Conservation (phyloP, 495 filamentous ascomycete genomes). For the Terfezia claveryi region DNA sequence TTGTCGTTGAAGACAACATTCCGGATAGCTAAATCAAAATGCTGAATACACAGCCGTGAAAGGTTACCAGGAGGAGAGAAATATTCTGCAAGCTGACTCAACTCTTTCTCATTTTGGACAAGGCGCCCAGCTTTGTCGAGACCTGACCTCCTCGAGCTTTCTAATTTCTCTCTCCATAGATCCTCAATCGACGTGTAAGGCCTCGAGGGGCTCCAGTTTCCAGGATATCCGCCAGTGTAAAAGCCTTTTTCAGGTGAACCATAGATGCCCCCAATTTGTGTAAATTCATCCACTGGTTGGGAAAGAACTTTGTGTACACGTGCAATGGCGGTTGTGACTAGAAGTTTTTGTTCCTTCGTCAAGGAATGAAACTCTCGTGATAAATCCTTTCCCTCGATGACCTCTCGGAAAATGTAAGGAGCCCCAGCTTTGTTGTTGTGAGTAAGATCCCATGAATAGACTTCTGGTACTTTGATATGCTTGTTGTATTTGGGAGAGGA, state of each 20-base stretch:
- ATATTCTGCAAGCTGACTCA: conserved; percentile 11
- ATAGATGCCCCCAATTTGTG: conserved; percentile 17
- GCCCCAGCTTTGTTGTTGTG: conserved; percentile 18
- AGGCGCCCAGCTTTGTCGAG: conserved; percentile 4
- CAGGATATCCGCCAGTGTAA: not conserved
- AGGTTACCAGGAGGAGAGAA: conserved; percentile 16
- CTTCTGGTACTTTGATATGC: conserved; percentile 14
- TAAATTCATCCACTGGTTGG: conserved; percentile 15
- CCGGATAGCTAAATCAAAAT: conserved; percentile 18
- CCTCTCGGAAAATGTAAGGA: conserved; percentile 17
- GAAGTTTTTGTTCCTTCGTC: not conserved
- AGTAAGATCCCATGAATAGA: conserved; percentile 15
- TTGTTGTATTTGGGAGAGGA: conserved; percentile 11
- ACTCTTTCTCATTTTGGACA: conserved; percentile 14
- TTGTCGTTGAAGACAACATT: conserved; percentile 19
- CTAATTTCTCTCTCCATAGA: not conserved
- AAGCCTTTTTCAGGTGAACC: not conserved
- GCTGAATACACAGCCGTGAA: conserved; percentile 18
- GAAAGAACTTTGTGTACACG: conserved; percentile 5
- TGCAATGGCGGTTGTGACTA: not conserved
- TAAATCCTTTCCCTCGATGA: conserved; percentile 16
- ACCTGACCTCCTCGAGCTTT: not conserved
- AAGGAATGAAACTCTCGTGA: conserved; percentile 6
- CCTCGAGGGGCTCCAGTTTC: not conserved
- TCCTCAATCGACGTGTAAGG: not conserved